phyloP scores from a whole-genome alignment of 139 green algal genomes.

The Picochlorum sp. region DNA sequence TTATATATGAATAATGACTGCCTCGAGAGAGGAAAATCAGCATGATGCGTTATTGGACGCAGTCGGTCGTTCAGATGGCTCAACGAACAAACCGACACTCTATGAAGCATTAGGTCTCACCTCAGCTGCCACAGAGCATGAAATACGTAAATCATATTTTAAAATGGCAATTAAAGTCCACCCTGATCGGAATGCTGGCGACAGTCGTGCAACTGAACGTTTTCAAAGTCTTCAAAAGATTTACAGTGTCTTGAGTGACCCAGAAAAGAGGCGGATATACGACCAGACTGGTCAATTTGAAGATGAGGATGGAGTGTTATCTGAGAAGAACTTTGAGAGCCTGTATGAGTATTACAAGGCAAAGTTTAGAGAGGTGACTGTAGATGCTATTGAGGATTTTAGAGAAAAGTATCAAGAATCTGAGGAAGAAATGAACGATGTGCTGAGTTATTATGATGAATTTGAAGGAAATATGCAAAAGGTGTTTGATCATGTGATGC shows the following conservation, averaged over 20 bases:
- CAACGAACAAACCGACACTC: conserved; percentile 12
- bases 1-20: conserved; percentile 3
- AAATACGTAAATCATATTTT: conserved; percentile 59
- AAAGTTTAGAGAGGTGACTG: conserved; percentile 59
- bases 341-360: conserved; percentile 73
- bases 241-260: conserved; percentile 74
- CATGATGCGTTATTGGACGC: not conserved
- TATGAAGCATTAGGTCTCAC: conserved; percentile 56
- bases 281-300: conserved; percentile 74
- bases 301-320: conserved; percentile 46
- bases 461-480: conserved; percentile 75
- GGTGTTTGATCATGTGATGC: conserved; percentile 79
- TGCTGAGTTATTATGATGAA: conserved; percentile 62
- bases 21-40: not conserved
- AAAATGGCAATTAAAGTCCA: conserved; percentile 78
- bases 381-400: conserved; percentile 56
- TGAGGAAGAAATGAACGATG: conserved; percentile 61
- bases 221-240: conserved; percentile 89
- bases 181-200: conserved; percentile 81
- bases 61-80: not conserved
- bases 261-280: conserved; percentile 71
- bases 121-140: conserved; percentile 26
- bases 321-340: conserved; percentile 46
- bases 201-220: conserved; percentile 44
- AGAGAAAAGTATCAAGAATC: conserved; percentile 58